Base-by-base conservation (phyloP, 2,329 filamentous ascomycete species). In the Sporothrix schenckii region DNA sequence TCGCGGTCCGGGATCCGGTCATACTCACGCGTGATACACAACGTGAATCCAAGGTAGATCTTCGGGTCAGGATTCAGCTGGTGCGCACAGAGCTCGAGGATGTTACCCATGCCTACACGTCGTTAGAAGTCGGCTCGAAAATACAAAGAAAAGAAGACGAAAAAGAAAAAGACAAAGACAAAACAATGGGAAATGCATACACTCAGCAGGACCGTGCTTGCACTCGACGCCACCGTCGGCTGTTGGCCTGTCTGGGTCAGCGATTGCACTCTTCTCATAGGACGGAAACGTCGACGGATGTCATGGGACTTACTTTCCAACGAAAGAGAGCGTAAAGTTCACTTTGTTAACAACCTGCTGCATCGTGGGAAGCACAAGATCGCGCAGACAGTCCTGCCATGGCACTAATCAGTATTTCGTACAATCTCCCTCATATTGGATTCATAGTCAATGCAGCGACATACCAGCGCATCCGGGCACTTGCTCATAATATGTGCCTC, bases 401-500 rank as follows among this genome's bases (percentile, higher is more conserved):
- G 34, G 16, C 56, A 19, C 13, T 3, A 30, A 24, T 65, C 60
- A 50, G 60, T 30, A 63, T n/a, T 6, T 24, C 24, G 13, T 10
- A 14, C 19, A 44, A 1, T 19, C 13, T 27, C 39, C 19, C 41
- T 2, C 14, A n/a, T 10, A 47, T 49, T 4, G n/a, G 4, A 27
- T 19, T 2, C 39, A n/a, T 24, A 9, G 39, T n/a, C 11, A 39
- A 30, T 21, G 11, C 34, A 3, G 10, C 10, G 54, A 67, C 69
- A 13, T 77, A 87, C 86, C 79, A 85, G 86, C 2, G 95, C 93
- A 80, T 99, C 95, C 0, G 94, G 94, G 77, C 95, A 99, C 84
- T 98, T 97, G 81, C 89, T 92, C 90, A 98, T 99, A 76, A 98
- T 95, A 79, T 98, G 94, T 70, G 93, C 92, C 79, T 99, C 95